phyloP scores from a whole-genome alignment of 352 stramenopile genomes.

The Globisporangium paddicum region DNA sequence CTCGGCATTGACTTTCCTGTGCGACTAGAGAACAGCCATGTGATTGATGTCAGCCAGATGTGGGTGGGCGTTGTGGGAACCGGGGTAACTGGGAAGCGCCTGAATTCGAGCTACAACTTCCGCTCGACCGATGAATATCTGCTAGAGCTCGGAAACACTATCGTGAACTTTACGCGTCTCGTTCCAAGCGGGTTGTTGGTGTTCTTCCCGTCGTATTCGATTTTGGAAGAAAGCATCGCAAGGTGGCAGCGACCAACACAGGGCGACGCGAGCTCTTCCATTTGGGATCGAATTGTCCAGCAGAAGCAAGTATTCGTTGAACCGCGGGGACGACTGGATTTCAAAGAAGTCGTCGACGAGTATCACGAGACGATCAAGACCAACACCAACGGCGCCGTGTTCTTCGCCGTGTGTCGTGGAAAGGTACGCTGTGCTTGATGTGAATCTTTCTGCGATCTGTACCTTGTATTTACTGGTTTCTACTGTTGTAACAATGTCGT shows the following conservation, averaged over 20 bases:
- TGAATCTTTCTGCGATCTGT: neutral
- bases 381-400: constrained; percentile 87
- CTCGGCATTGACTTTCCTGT: constrained; percentile 96
- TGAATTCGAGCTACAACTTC: constrained; percentile 95
- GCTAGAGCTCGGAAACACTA: constrained; percentile 94
- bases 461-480: neutral
- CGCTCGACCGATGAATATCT: constrained; percentile 93
- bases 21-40: constrained; percentile 97
- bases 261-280: constrained; percentile 42
- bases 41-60: constrained; percentile 90
- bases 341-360: constrained; percentile 75
- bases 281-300: constrained; percentile 75
- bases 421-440: constrained; percentile 60
- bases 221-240: constrained; percentile 87
- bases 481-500: neutral
- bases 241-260: constrained; percentile 56
- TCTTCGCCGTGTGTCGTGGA: constrained; percentile 98
- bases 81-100: constrained; percentile 89
- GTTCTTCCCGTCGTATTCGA: constrained; percentile 99
- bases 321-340: constrained; percentile 62
- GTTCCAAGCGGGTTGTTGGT: constrained; percentile 97
- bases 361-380: constrained; percentile 72
- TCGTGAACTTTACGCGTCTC: constrained; percentile 92
- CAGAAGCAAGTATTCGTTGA: constrained; percentile 82
- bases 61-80: constrained; percentile 90